These are phyloP conservation scores for Vitellaria paradoxa DNA, from an alignment of 179 eudicot species.

Conservation along the genomic window DNA sequence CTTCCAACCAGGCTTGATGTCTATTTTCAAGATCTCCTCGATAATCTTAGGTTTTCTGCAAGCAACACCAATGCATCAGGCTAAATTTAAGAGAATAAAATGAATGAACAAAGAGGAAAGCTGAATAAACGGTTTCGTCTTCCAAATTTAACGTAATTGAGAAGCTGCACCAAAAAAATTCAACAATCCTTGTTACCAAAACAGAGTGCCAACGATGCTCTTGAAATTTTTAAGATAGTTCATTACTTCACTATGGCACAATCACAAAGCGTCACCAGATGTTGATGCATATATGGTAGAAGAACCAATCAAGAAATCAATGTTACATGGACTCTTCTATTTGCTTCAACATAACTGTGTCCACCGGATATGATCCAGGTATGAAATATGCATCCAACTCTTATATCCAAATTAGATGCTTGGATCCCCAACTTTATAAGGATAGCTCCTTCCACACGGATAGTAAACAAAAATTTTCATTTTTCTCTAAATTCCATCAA, in stretches of 20 bases:
- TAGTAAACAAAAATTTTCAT: too few species aligned
- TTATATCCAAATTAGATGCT: too few species aligned
- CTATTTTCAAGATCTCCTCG: slow-evolving; percentile 53
- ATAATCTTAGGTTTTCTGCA: slow-evolving; percentile 55
- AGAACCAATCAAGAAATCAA: too few species aligned
- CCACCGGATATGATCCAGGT: too few species aligned
- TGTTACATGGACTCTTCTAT: too few species aligned
- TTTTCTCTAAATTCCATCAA: too few species aligned
- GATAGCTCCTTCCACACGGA: too few species aligned
- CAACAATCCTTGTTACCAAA: neutral
- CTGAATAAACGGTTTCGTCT: neutral
- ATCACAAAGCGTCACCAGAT: neutral
- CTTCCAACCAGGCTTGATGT: slow-evolving; percentile 70
- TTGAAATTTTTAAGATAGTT: neutral
- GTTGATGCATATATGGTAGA: too few species aligned
- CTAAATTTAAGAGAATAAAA: neutral
- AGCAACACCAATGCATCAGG: neutral
- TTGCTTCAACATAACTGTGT: too few species aligned
- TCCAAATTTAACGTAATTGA: neutral
- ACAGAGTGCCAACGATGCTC: neutral
- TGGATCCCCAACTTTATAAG: too few species aligned
- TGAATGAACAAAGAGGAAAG: neutral
- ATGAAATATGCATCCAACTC: too few species aligned
- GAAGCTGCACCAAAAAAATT: neutral
- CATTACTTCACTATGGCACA: neutral